Evolutionary conservation across 1,284 basidiomycete genomes (phyloP).

Genomic region (Sporisorium iseilematis-ciliati): DNA sequence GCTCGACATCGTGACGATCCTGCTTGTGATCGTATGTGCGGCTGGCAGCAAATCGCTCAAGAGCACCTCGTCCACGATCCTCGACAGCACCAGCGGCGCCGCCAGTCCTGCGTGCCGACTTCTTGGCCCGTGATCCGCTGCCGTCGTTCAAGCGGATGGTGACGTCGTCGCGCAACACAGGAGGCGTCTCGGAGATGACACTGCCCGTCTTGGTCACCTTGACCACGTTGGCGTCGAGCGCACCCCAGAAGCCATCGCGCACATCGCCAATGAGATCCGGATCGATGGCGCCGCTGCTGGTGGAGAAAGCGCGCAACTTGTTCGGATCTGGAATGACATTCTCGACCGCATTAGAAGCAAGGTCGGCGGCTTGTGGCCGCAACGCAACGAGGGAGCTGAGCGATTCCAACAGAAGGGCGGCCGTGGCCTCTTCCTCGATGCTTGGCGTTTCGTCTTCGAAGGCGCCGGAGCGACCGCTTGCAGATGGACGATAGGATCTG

Average conservation of each 20-base stretch:
- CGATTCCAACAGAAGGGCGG: constrained; percentile 45
- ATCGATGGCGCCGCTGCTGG: constrained; percentile 48
- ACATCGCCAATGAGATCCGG: constrained; percentile 45
- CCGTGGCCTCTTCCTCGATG: constrained; percentile 48
- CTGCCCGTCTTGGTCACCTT: constrained; percentile 25
- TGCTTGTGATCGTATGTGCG: constrained; percentile 40
- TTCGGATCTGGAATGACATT: constrained; percentile 19
- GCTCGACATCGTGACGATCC: constrained; percentile 47
- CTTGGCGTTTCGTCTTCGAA: constrained; percentile 21
- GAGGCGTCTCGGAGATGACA: constrained; percentile 22
- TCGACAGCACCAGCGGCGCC: constrained; percentile 12
- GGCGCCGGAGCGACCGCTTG: constrained; percentile 8
- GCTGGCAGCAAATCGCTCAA: constrained; percentile 45
- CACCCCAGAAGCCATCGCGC: constrained; percentile 60
- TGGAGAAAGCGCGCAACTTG: constrained; percentile 34
- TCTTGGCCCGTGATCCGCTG: constrained; percentile 41
- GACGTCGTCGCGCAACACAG: constrained; percentile 47
- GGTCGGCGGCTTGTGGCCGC: constrained; percentile 29
- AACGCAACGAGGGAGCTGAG: constrained; percentile 43
- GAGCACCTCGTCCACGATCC: constrained; percentile 32
- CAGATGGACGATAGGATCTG: constrained; percentile 23
- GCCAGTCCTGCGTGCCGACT: constrained; percentile 15
- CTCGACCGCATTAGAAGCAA: constrained; percentile 14
- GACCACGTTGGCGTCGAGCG: constrained; percentile 43
- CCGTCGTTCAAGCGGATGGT: constrained; percentile 47